Conservation (phyloP, 2,329 filamentous ascomycete species). For the Nemania sp. region DNA sequence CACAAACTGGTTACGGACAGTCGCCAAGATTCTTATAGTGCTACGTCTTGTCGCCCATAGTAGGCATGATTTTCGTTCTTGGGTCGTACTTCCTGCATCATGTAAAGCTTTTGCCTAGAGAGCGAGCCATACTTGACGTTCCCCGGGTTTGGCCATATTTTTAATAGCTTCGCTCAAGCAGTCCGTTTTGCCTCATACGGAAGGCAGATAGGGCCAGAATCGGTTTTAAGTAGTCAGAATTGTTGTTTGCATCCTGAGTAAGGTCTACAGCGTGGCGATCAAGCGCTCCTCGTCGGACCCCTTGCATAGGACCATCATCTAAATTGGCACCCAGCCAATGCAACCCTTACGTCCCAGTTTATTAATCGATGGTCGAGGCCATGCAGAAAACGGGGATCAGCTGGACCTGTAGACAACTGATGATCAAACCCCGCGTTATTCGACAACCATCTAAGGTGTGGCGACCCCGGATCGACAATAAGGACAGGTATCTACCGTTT, state of each 20-base stretch:
- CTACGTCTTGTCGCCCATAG: slow-evolving; percentile 23
- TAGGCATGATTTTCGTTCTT: slow-evolving; percentile 24
- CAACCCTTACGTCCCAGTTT: slow-evolving; percentile 26
- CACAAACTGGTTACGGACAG: slow-evolving; percentile 24
- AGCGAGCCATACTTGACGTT: slow-evolving; percentile 24
- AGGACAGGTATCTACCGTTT: slow-evolving; percentile 16
- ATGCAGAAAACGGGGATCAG: slow-evolving; percentile 30
- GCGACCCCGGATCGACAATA: slow-evolving; percentile 34
- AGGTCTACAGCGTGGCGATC: slow-evolving; percentile 30
- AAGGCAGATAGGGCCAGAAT: slow-evolving; percentile 11
- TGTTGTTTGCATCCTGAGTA: slow-evolving; percentile 5
- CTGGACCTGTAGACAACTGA: slow-evolving; percentile 30
- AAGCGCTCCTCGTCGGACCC: slow-evolving; percentile 24
- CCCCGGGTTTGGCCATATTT: slow-evolving; percentile 32
- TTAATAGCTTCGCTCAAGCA: slow-evolving; percentile 21
- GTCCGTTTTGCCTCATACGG: slow-evolving; percentile 33
- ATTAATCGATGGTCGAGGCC: slow-evolving; percentile 28
- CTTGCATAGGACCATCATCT: slow-evolving; percentile 31
- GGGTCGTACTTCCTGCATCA: slow-evolving; percentile 35
- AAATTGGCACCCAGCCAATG: slow-evolving; percentile 22
- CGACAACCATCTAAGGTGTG: slow-evolving; percentile 24
- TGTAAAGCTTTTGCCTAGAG: slow-evolving; percentile 33
- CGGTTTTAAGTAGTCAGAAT: slow-evolving; percentile 3
- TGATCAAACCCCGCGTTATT: slow-evolving; percentile 33
- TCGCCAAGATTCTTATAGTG: slow-evolving; percentile 10